Percentiles rank a stretch among this genome's conserved stretches.
Conservation (phyloP, 495 filamentous ascomycete species). For the Neurospora sp. region DNA sequence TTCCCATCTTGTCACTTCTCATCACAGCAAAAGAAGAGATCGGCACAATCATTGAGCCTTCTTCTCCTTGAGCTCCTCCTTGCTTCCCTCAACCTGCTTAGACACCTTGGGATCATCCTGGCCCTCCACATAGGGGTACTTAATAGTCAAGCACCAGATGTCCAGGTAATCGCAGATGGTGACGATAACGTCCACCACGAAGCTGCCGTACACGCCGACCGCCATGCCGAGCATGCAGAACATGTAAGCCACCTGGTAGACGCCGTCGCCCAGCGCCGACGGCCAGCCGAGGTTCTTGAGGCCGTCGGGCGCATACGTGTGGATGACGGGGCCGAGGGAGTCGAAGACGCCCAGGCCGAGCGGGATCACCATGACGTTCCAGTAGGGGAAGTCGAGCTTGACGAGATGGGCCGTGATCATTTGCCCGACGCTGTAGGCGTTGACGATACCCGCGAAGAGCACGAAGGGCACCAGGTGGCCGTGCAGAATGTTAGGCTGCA, state of each 20-base stretch:
- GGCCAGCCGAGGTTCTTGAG: slow-evolving; percentile 60
- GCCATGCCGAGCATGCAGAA: slow-evolving; percentile 73
- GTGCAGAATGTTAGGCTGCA: slow-evolving; percentile 74
- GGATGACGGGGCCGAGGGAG: slow-evolving; percentile 57
- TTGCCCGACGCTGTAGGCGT: slow-evolving; percentile 87
- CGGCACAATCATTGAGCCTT: slow-evolving; percentile 17
- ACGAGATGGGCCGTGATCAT: slow-evolving; percentile 92
- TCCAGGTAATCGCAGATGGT: slow-evolving; percentile 97
- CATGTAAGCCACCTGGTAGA: slow-evolving; percentile 77
- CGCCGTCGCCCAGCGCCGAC: slow-evolving; percentile 58
- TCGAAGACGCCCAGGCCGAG: slow-evolving; percentile 68
- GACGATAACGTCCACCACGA: slow-evolving; percentile 89
- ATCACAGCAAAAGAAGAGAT: not conserved
- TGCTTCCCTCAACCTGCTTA: slow-evolving; percentile 4
- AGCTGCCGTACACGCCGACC: slow-evolving; percentile 86
- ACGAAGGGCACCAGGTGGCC: slow-evolving; percentile 79
- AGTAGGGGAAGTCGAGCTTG: slow-evolving; percentile 75
- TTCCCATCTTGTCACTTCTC: not conserved
- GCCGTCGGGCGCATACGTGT: slow-evolving; percentile 36
- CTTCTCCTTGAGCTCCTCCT: slow-evolving; percentile 8
- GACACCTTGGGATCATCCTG: slow-evolving; percentile 17
- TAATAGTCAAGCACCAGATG: slow-evolving; percentile 97
- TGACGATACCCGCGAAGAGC: slow-evolving; percentile 76
- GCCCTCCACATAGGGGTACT: slow-evolving; percentile 53
- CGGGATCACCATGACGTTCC: slow-evolving; percentile 65